phyloP scores from a whole-genome alignment of 2,329 filamentous ascomycete species.

The Sclerotinia glacialis region DNA sequence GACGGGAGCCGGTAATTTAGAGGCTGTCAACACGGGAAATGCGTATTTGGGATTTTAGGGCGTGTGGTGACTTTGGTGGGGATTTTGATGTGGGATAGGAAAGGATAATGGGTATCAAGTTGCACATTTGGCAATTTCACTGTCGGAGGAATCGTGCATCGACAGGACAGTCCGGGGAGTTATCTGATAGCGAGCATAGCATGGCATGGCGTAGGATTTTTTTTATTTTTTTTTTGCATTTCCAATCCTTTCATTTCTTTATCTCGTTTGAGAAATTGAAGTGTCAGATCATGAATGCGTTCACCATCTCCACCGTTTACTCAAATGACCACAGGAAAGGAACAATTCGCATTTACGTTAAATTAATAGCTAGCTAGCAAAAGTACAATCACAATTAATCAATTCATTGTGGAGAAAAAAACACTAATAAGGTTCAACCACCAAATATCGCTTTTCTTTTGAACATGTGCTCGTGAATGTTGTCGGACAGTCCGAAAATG shows the following conservation, averaged over 20 bases:
- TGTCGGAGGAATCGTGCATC: too few relatives aligned
- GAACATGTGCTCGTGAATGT: too few relatives aligned
- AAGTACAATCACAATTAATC: background rate
- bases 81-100: background rate
- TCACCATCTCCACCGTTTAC: background rate
- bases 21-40: constrained; percentile 3
- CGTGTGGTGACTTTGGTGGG: too few relatives aligned
- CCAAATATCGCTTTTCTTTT: too few relatives aligned
- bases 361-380: background rate
- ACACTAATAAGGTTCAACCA: too few relatives aligned
- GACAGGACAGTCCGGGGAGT: too few relatives aligned
- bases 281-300: background rate
- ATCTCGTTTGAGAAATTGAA: background rate
- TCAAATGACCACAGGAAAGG: background rate
- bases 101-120: background rate
- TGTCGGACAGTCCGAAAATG: background rate
- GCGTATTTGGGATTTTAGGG: background rate
- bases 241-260: background rate
- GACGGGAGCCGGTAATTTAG: background rate
- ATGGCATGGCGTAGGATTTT: background rate
- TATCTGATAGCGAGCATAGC: background rate
- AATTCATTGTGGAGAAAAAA: background rate
- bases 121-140: background rate
- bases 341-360: background rate
- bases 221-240: background rate